These are phyloP conservation scores for Russula sp. DNA, from an alignment of 768 basidiomycete genomes.

Conservation along the genomic window DNA sequence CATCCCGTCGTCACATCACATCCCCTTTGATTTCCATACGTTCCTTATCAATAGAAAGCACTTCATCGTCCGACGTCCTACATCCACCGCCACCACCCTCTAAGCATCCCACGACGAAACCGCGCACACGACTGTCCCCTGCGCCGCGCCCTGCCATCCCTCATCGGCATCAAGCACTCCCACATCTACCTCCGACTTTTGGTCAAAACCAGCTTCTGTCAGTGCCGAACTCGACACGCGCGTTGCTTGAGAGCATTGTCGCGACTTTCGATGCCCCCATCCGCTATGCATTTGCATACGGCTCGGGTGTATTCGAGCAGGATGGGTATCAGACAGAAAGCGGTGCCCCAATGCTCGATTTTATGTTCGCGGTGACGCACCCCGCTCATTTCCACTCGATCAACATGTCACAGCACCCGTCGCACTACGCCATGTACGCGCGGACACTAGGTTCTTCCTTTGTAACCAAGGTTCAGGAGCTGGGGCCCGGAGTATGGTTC, in stretches of 20 bases:
- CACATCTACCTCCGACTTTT: conserved; percentile 60
- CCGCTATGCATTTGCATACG: conserved; percentile 96
- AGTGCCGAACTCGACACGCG: conserved; percentile 71
- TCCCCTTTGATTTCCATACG: conserved; percentile 1
- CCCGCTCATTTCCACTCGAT: conserved; percentile 90
- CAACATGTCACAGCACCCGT: conserved; percentile 87
- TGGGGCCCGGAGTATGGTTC: conserved; percentile 91
- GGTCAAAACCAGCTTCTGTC: conserved; percentile 77
- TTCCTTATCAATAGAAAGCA: conserved; percentile 18
- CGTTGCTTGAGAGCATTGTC: conserved; percentile 74
- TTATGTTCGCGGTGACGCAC: conserved; percentile 93
- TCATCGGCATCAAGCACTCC: conserved; percentile 32
- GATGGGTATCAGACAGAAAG: conserved; percentile 52
- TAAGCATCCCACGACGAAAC: conserved; percentile 26
- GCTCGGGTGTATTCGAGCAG: conserved; percentile 93
- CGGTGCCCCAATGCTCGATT: conserved; percentile 81
- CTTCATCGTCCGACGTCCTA: conserved; percentile 1
- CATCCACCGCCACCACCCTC: conserved; percentile 27
- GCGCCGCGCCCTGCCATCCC: conserved; percentile 33
- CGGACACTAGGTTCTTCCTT: conserved; percentile 76
- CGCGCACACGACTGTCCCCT: conserved; percentile 35
- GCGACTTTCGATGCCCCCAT: conserved; percentile 81
- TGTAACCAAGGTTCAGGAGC: conserved; percentile 67
- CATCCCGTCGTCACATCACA: conserved; percentile 10
- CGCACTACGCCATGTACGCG: conserved; percentile 88